These are phyloP conservation scores for Penicillium sp. DNA, from an alignment of 2,329 filamentous ascomycete genomes.

Conservation along the genomic window DNA sequence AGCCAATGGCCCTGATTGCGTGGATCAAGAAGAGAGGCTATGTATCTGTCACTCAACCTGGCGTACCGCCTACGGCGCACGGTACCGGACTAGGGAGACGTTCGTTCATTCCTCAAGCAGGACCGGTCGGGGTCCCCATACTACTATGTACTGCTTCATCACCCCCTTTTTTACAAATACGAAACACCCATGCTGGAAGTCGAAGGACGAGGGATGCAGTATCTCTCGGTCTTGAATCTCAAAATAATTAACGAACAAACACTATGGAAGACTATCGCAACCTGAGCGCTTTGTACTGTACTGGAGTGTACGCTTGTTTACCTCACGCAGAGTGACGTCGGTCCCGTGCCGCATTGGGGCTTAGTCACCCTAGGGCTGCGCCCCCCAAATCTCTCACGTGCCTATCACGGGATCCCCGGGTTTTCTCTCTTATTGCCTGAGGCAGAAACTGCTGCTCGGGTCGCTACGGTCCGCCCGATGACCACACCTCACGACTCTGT, in stretches of 20 bases:
- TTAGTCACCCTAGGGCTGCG: constrained; percentile 21
- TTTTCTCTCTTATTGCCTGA: constrained; percentile 21
- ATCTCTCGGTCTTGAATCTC: too few relatives aligned
- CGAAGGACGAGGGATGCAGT: too few relatives aligned
- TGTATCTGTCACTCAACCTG: constrained; percentile 21
- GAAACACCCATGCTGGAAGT: too few relatives aligned
- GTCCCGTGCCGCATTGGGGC: constrained; percentile 10
- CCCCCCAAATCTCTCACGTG: constrained; percentile 18
- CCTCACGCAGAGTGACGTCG: constrained; percentile 32
- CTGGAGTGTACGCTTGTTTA: constrained; percentile 22
- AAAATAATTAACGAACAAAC: too few relatives aligned
- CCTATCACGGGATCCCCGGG: constrained; percentile 14
- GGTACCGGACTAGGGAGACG: constrained; percentile 1
- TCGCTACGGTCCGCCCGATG: constrained; percentile 26
- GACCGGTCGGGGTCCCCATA: not conserved
- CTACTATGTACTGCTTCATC: too few relatives aligned
- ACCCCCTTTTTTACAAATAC: too few relatives aligned
- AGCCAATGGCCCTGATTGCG: constrained; percentile 25
- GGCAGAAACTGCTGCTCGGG: constrained; percentile 29
- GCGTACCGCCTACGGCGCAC: constrained; percentile 14
- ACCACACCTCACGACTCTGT: constrained; percentile 35
- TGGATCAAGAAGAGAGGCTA: constrained; percentile 16
- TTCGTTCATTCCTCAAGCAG: not conserved
- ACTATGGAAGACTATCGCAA: too few relatives aligned
- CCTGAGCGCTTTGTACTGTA: constrained; percentile 5